Percentiles rank a stretch among this genome's conserved stretches.
These are phyloP conservation scores for Carex cristatella DNA, from an alignment of 176 grass and related monocot genomes.

Conservation along the genomic window DNA sequence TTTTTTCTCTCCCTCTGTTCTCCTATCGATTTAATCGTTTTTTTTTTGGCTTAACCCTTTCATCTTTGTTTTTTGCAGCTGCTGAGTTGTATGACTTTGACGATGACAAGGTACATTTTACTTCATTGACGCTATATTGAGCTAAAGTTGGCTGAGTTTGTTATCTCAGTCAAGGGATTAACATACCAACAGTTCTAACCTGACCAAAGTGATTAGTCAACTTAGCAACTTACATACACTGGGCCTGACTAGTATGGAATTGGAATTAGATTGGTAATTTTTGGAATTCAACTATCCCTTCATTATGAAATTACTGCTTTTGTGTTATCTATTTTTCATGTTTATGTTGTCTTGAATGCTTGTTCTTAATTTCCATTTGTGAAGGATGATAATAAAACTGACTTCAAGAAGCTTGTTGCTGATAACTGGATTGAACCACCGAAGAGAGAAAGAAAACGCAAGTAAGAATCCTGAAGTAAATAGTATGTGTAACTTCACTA, in stretches of 20 bases:
- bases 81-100: slow-evolving; percentile 81
- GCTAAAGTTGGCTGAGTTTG: background rate
- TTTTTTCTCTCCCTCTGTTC: background rate
- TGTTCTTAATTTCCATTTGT: slow-evolving; percentile 19
- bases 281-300: background rate
- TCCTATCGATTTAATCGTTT: background rate
- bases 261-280: background rate
- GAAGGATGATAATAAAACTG: slow-evolving; percentile 71
- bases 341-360: background rate
- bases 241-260: background rate
- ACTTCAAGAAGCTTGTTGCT: slow-evolving; percentile 67
- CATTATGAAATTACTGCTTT: background rate
- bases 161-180: background rate
- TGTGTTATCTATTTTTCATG: background rate
- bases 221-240: background rate
- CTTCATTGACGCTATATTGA: background rate
- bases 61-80: slow-evolving; percentile 44
- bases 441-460: slow-evolving; percentile 67
- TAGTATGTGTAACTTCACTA: slow-evolving; percentile 4
- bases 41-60: slow-evolving; percentile 14
- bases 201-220: background rate
- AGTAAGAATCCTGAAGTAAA: slow-evolving; percentile 41
- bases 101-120: slow-evolving; percentile 58
- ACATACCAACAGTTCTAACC: background rate
- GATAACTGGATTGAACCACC: slow-evolving; percentile 83